phyloP scores from a whole-genome alignment of 2,329 filamentous ascomycete species.

The Alternaria metachromatica region DNA sequence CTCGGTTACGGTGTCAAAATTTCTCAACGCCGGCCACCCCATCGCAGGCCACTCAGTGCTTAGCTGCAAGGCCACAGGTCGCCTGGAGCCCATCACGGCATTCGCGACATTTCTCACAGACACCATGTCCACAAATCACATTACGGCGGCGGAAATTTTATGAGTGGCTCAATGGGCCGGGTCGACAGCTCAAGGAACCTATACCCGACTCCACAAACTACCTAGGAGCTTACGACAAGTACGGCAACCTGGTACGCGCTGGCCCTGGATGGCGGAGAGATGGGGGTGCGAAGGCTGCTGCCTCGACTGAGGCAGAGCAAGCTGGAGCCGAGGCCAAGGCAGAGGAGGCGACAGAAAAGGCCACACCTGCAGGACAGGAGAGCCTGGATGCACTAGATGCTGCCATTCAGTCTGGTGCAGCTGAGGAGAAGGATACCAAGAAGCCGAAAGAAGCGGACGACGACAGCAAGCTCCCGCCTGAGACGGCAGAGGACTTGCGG shows the following conservation, averaged over 20 bases:
- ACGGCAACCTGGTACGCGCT: conserved; percentile 56
- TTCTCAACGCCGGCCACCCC: conserved; percentile 30
- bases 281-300: conserved; percentile 24
- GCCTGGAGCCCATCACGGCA: conserved; percentile 29
- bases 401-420: conserved; percentile 28
- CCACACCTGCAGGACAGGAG: conserved; percentile 38
- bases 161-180: conserved; percentile 65
- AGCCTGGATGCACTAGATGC: conserved; percentile 37
- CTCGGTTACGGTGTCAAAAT: conserved; percentile 41
- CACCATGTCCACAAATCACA: conserved; percentile 52
- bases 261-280: conserved; percentile 29
- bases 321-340: conserved; percentile 15
- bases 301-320: conserved; percentile 7
- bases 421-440: conserved; percentile 23
- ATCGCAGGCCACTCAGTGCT: conserved; percentile 20
- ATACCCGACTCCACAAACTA: conserved; percentile 62
- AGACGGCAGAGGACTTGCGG: conserved; percentile 42
- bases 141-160: conserved; percentile 63
- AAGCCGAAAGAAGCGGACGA: conserved; percentile 19
- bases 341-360: conserved; percentile 31
- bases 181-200: conserved; percentile 56
- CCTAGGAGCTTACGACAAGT: conserved; percentile 59
- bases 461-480: conserved; percentile 35
- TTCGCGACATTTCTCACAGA: conserved; percentile 47
- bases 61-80: conserved; percentile 31